Evolutionary conservation across 2,329 filamentous ascomycete genomes (phyloP).

Genomic region (Eurotiales sp.): DNA sequence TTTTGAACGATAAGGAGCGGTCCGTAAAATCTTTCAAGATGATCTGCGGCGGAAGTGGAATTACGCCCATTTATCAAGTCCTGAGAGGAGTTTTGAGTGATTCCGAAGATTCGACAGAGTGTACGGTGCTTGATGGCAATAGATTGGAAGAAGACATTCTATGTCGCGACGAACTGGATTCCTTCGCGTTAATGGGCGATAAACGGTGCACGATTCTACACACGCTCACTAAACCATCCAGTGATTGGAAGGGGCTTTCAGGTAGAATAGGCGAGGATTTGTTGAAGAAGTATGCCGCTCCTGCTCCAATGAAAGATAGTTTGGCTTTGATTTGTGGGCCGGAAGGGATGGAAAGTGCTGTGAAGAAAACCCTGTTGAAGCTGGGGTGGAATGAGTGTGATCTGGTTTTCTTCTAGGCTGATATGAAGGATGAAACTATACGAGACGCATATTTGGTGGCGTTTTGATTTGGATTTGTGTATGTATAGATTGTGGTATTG

Average conservation of each 20-base stretch:
- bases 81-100: slow-evolving; percentile 69
- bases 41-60: slow-evolving; percentile 84
- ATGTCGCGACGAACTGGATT: slow-evolving; percentile 68
- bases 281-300: slow-evolving; percentile 53
- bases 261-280: slow-evolving; percentile 65
- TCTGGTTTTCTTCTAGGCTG: slow-evolving; percentile 66
- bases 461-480: slow-evolving; percentile 1
- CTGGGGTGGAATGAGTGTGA: slow-evolving; percentile 71
- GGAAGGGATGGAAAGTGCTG: slow-evolving; percentile 66
- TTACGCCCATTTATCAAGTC: slow-evolving; percentile 89
- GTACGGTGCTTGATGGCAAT: slow-evolving; percentile 76
- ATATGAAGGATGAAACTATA: background rate
- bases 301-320: slow-evolving; percentile 43
- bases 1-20: slow-evolving; percentile 55
- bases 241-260: slow-evolving; percentile 63
- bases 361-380: slow-evolving; percentile 52
- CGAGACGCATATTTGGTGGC: slow-evolving; percentile 2
- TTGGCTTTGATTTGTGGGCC: slow-evolving; percentile 80
- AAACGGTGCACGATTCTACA: slow-evolving; percentile 62
- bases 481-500: slow-evolving; percentile 2
- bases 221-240: slow-evolving; percentile 61
- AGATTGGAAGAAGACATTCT: slow-evolving; percentile 76
- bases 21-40: slow-evolving; percentile 69
- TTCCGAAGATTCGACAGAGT: slow-evolving; percentile 59
- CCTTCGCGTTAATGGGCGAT: slow-evolving; percentile 51